Percentiles rank a stretch among this genome's conserved stretches.
Evolutionary conservation across 345 rosid species (phyloP).

Genomic region (Rhodamnia argentea): DNA sequence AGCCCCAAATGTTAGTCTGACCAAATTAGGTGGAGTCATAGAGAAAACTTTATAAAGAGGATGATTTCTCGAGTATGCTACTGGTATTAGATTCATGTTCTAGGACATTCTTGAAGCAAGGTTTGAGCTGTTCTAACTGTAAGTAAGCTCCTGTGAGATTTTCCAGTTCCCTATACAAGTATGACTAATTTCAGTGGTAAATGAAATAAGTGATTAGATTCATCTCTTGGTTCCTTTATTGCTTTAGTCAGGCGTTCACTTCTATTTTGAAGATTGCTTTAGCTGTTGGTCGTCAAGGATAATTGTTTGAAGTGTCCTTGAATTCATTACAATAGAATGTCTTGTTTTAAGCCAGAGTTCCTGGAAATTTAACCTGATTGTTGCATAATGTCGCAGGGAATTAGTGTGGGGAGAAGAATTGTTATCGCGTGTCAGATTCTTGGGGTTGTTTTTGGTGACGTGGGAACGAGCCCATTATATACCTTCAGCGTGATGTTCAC

Average conservation of each 20-base stretch:
- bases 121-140: not conserved
- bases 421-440: slow-evolving; percentile 86
- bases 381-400: slow-evolving; percentile 44
- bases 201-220: not conserved
- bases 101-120: not conserved
- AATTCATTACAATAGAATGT: not conserved
- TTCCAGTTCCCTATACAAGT: not conserved
- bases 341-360: not conserved
- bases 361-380: not conserved
- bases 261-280: not conserved
- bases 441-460: slow-evolving; percentile 97
- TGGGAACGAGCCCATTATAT: slow-evolving; percentile 97
- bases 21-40: not conserved
- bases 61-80: not conserved
- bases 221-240: not conserved
- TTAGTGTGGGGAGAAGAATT: slow-evolving; percentile 63
- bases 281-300: not conserved
- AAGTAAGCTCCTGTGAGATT: not conserved
- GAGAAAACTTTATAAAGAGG: not conserved
- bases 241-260: not conserved
- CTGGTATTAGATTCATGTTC: not conserved
- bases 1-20: not conserved
- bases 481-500: slow-evolving; percentile 90
- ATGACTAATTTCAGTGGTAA: not conserved
- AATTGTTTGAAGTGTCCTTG: not conserved